Base-by-base conservation (phyloP, 192 early-diverging fungal genomes). In the Coemansia erecta region DNA sequence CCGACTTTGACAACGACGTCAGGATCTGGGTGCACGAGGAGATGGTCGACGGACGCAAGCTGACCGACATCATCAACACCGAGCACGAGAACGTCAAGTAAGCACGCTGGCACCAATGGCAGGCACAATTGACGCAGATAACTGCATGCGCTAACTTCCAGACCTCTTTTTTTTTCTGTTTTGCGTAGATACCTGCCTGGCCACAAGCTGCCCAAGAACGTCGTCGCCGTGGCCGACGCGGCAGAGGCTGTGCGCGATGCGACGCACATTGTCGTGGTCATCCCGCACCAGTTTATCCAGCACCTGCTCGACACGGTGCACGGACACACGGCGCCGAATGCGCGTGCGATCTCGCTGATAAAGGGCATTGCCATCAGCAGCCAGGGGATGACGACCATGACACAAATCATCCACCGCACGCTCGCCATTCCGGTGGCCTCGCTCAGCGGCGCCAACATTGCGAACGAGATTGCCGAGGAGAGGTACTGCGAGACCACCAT, bases 11-110 rank as follows among this genome's bases (percentile, higher is more conserved):
- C 77, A 58, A 70, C 23, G 80, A 86, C 40, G 93, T 96, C 54
- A 86, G 85, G 51, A 92, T 94, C 87, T 98, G 94, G 94, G 97
- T 98, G 17, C 94, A 87, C 80, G 94, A 98, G 72, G 97, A 98
- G 73, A 51, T 88, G 31, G 77, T 94, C 40, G 75, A 93, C 46
- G 93, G 90, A 40, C 67, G 87, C 56, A 90, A 90, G 40, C 84
- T 98, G 31, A 92, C 94, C 13, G 90, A 97, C 12, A 88, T 97
- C 63, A 97, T 98, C 81, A 98, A 98, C 84, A 87, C 82, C 18
- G 71, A 83, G 54, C 94, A 97, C 76, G 94, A 93, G 76, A 98
- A 97, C 71, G 86, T 87, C 61, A 91, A 91, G 84, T 77, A 68
- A 61, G 66, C 28, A 5, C 28, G 7, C 28, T 7, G 7, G 28